These are phyloP conservation scores for Pseudogymnoascus sp. DNA, from an alignment of 2,329 filamentous ascomycete genomes.

Conservation along the genomic window DNA sequence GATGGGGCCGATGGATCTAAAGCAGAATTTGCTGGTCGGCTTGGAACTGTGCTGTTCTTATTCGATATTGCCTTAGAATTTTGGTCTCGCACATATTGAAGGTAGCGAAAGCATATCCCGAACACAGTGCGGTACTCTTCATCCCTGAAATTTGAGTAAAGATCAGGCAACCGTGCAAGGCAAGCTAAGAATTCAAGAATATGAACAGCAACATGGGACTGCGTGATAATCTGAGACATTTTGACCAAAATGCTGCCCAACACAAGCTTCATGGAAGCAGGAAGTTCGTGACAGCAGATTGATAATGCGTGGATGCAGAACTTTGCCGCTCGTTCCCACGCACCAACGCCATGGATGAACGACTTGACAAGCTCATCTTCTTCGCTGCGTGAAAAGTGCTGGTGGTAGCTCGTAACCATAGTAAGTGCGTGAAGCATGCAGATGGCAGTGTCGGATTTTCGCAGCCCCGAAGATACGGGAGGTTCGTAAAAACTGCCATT, in stretches of 20 bases:
- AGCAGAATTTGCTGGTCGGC: constrained; percentile 20
- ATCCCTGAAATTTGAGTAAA: constrained; percentile 83
- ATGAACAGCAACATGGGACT: constrained; percentile 83
- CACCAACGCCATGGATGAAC: constrained; percentile 77
- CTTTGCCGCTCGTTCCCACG: constrained; percentile 80
- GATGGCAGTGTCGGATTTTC: constrained; percentile 80
- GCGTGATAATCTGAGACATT: constrained; percentile 94
- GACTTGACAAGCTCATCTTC: constrained; percentile 83
- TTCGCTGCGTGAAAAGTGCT: constrained; percentile 73
- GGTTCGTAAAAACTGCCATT: constrained; percentile 74
- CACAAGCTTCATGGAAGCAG: constrained; percentile 76
- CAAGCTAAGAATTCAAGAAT: constrained; percentile 93
- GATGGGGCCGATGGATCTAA: constrained; percentile 22
- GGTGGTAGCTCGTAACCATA: constrained; percentile 84
- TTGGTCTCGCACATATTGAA: constrained; percentile 75
- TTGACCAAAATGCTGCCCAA: constrained; percentile 81
- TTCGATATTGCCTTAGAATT: constrained; percentile 33
- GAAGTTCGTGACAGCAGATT: constrained; percentile 91
- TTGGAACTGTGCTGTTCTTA: constrained; percentile 32
- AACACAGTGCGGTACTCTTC: constrained; percentile 93
- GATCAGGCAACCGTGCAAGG: constrained; percentile 72
- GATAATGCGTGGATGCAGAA: constrained; percentile 91
- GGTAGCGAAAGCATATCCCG: constrained; percentile 87
- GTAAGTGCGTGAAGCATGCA: constrained; percentile 83
- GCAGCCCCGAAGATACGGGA: constrained; percentile 67